Base-by-base conservation (phyloP, 805 yeast species). In the baker's yeast (Saccharomyces cerevisiae) region DNA sequence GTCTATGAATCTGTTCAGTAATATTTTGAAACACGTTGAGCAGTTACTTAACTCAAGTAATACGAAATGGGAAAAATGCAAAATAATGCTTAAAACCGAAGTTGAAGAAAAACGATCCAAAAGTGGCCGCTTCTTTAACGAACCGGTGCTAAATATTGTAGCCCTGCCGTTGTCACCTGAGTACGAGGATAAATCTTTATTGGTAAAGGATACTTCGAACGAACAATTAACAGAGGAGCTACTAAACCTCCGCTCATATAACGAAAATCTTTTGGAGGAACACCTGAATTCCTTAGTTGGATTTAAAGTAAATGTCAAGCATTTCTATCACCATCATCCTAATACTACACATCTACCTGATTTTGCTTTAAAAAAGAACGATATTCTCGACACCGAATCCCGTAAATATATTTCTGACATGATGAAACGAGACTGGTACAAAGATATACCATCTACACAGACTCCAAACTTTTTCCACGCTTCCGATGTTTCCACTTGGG, bases 1-100 rank as follows among this genome's bases (percentile, higher is more conserved):
- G 21, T 83, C 90, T 6, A 61, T 86, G 56, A 66, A 73, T 10
- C 65, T 88, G 1, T 74, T 87, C 71, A 68, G 72, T n/a, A 67
- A 71, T 21, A 46, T 83, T 1, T 57, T 85, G 53, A 71, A 52
- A 9, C 48, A 76, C 27, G 55, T 61, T 2, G 68, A 81, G 28
- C 65, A 68, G 0, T 55, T 61, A 5, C 61, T 70, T n/a, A 65
- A 53, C 17, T 22, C 47, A 11, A 55, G 51, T 29, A 46, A 51
- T 9, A 36, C 54, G 1, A 51, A 58, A 24, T 65, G 69, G 69
- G 30, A 59, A 30, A 56, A 51, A 52, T 55, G 61, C 17, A 64
- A 62, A 50, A 50, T 65, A 10, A 56, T 63, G 59, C 53, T 65
- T 56, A 59, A 64, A 27, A 60, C 67, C 1, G 58, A 49, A 21